Percentiles rank a stretch among this genome's conserved stretches.
Conservation (phyloP, 495 filamentous ascomycete genomes). For the Neurospora sp. region DNA sequence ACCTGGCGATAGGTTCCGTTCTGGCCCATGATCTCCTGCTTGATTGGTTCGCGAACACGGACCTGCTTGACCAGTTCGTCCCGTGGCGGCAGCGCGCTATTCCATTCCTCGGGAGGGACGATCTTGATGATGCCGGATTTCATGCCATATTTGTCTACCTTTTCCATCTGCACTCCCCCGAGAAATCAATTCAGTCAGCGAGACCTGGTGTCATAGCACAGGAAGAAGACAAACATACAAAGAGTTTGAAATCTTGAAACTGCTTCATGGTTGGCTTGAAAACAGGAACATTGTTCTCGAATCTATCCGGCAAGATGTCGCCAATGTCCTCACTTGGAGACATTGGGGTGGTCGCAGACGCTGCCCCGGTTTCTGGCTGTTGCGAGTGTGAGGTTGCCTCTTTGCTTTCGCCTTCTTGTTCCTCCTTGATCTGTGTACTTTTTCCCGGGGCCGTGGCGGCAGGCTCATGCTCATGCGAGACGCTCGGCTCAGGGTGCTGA, state of each 20-base stretch:
- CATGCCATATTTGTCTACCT: constrained; percentile 92
- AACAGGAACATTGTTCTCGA: constrained; percentile 83
- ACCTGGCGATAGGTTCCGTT: constrained; percentile 91
- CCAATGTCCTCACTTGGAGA: constrained; percentile 47
- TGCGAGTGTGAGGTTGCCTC: not conserved
- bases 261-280: constrained; percentile 95
- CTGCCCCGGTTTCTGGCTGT: not conserved
- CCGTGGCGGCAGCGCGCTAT: constrained; percentile 61
- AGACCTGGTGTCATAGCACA: not conserved
- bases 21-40: constrained; percentile 91
- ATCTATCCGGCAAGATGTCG: constrained; percentile 73
- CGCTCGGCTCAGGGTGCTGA: not conserved
- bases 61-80: constrained; percentile 84
- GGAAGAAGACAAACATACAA: constrained; percentile 36
- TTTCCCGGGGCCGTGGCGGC: constrained; percentile 22
- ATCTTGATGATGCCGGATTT: constrained; percentile 93
- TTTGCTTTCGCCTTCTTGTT: constrained; percentile 2
- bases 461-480: constrained; percentile 1
- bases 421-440: constrained; percentile 23
- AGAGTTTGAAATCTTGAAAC: constrained; percentile 82
- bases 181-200: not conserved
- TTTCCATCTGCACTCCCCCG: constrained; percentile 47
- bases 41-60: constrained; percentile 91
- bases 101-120: constrained; percentile 92
- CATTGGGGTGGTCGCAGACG: not conserved